Percentiles rank a stretch among this genome's conserved stretches.
phyloP scores from a whole-genome alignment of 2,329 filamentous ascomycete genomes.

The Karstenula rhodostoma region DNA sequence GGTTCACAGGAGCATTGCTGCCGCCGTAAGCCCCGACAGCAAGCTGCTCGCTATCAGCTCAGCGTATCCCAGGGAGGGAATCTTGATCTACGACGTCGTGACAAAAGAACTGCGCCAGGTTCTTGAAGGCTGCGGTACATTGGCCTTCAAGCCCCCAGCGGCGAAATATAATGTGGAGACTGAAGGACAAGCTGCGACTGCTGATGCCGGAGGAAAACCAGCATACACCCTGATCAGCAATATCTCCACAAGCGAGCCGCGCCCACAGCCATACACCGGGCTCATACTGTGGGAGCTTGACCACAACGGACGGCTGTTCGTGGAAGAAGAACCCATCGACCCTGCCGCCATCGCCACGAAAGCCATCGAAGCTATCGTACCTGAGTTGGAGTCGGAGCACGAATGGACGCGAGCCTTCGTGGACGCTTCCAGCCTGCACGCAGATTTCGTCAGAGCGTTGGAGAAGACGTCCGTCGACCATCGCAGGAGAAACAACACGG shows the following conservation, averaged over 20 bases:
- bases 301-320: slow-evolving; percentile 33
- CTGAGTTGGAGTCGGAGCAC: slow-evolving; percentile 32
- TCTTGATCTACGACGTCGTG: slow-evolving; percentile 33
- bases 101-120: slow-evolving; percentile 32
- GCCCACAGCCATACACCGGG: slow-evolving; percentile 3
- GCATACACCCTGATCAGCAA: slow-evolving; percentile 34
- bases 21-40: slow-evolving; percentile 29
- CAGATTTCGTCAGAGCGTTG: slow-evolving; percentile 31
- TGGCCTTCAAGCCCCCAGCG: slow-evolving; percentile 26
- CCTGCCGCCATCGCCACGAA: slow-evolving; percentile 28
- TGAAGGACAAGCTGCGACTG: neutral
- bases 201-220: slow-evolving; percentile 11
- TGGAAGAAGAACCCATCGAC: slow-evolving; percentile 39
- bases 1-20: slow-evolving; percentile 14
- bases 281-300: slow-evolving; percentile 42
- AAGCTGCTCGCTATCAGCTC: slow-evolving; percentile 37
- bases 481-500: slow-evolving; percentile 31
- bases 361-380: slow-evolving; percentile 36
- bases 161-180: neutral
- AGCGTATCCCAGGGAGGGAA: slow-evolving; percentile 9
- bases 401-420: slow-evolving; percentile 40
- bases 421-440: slow-evolving; percentile 26
- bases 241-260: slow-evolving; percentile 13
- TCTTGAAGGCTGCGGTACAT: slow-evolving; percentile 31
- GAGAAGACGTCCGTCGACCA: slow-evolving; percentile 28